Base-by-base conservation (phyloP, 2,329 filamentous ascomycete species). In the Fusarium verrucosum region DNA sequence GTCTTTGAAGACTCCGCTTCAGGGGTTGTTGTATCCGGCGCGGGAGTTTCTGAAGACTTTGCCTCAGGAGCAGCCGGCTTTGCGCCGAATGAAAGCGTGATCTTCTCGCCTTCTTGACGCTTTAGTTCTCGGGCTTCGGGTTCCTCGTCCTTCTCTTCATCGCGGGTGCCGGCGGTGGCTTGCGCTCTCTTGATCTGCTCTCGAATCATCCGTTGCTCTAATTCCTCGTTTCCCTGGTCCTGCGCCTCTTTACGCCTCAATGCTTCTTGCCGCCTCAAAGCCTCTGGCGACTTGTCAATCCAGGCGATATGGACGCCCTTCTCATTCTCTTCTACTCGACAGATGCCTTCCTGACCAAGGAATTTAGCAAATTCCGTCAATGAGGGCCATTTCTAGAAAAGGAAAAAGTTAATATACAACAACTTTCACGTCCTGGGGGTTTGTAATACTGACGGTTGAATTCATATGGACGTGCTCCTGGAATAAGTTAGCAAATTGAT, bases 221-320 rank as follows among this genome's bases (percentile, higher is more conserved):
- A 80, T 78, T 96, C 92, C 75, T 98, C 94, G 69, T 97, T 94
- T 3, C 93, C 92, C 69, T 91, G 92, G 71, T 97, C 94, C 76
- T 94, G 89, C 52, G 91, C 86, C 76, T 97, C 94, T 76, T 92
- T 94, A 73, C 89, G 88, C 68, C 89, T 82, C 44, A 97, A 83
- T 23, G 92, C 92, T 66, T 97, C 94, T 62, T 92, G 87, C 46
- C 94, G 81, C 69, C 87, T 83, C 65, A 98, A 79, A 2, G 93
- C 92, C 53, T 97, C 94, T 0, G 93, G 92, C 32, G 90, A 94
- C 70, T 94, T 92, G 73, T 99, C 94, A 56, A 97, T 89, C 92
- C 94, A 99, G 2, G 90, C 84, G 50, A 99, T 88, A 71, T 93
- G 90, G 36, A 98, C 71, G 0, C 92, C 95, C 76, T 97, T 94